phyloP scores from a whole-genome alignment of 2,329 filamentous ascomycete species.

The Stachybotrys chlorohalonatus region DNA sequence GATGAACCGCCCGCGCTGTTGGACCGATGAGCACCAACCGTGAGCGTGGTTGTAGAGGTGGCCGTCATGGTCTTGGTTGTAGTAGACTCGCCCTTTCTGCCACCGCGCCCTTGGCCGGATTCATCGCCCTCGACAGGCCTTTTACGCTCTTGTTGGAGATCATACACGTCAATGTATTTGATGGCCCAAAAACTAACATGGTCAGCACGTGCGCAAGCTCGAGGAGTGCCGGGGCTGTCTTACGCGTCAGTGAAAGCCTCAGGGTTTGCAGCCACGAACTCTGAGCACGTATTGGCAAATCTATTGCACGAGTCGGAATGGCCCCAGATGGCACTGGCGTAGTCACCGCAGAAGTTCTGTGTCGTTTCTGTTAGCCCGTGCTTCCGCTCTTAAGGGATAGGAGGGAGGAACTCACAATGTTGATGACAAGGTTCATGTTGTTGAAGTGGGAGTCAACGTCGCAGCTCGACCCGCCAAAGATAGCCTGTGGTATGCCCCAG shows the following conservation, averaged over 20 bases:
- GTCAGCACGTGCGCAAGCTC: neutral
- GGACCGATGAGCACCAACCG: neutral
- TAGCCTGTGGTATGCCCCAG: constrained; percentile 62
- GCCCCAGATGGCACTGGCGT: constrained; percentile 46
- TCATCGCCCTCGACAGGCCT: constrained; percentile 1
- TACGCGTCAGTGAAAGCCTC: constrained; percentile 29
- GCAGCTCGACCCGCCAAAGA: constrained; percentile 58
- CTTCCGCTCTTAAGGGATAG: neutral
- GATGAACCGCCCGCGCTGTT: no score
- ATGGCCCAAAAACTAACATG: constrained; percentile 40
- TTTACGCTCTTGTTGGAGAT: constrained; percentile 6
- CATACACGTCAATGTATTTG: constrained; percentile 42
- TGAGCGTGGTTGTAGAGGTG: constrained; percentile 1
- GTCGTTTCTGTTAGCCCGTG: neutral
- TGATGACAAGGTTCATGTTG: constrained; percentile 62
- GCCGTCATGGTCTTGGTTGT: neutral
- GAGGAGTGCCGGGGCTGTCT: constrained; percentile 6
- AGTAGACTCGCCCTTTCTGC: neutral
- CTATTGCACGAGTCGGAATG: constrained; percentile 25
- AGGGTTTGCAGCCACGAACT: constrained; percentile 38
- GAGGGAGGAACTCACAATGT: constrained; percentile 38
- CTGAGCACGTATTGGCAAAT: constrained; percentile 33
- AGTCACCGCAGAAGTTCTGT: constrained; percentile 67
- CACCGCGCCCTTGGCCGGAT: neutral
- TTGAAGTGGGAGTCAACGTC: constrained; percentile 57